Conservation (phyloP, 2,329 filamentous ascomycete genomes). For the Colletotrichum ledebouriae region DNA sequence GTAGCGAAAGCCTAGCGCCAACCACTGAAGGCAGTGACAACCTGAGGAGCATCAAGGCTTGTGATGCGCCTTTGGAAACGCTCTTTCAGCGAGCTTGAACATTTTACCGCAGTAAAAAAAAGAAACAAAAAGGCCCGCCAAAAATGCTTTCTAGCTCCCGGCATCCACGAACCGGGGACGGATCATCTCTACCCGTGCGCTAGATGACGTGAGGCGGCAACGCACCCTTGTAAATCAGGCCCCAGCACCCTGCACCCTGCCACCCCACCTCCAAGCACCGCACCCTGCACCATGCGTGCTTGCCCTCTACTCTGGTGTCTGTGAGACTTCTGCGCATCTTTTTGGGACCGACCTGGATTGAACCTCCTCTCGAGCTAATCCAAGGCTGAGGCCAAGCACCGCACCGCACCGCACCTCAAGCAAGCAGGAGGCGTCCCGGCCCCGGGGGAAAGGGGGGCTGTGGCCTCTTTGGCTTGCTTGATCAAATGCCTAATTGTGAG, state of each 20-base stretch:
- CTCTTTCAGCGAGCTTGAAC: slow-evolving; percentile 2
- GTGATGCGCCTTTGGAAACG: background rate
- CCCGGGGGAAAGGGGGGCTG: slow-evolving; percentile 22
- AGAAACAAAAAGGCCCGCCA: background rate
- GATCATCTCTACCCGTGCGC: slow-evolving; percentile 35
- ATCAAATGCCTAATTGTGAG: slow-evolving; percentile 18
- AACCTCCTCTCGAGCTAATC: background rate
- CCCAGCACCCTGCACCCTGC: background rate
- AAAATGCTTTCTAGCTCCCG: background rate
- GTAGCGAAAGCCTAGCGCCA: no score
- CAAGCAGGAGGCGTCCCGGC: slow-evolving; percentile 23
- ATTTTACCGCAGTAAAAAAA: background rate
- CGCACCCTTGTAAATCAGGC: background rate
- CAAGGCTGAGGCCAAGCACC: background rate
- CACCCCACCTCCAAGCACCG: background rate
- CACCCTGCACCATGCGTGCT: slow-evolving; percentile 5
- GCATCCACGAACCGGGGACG: slow-evolving; percentile 2
- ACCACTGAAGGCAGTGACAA: no score
- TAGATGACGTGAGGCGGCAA: slow-evolving; percentile 37
- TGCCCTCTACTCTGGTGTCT: background rate
- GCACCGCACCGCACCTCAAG: no score
- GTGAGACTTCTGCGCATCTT: slow-evolving; percentile 4
- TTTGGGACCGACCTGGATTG: background rate
- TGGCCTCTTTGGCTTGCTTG: slow-evolving; percentile 15
- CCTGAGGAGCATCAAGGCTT: no score